phyloP scores from a whole-genome alignment of 805 yeast species.

The Metschnikowia dekortorum region DNA sequence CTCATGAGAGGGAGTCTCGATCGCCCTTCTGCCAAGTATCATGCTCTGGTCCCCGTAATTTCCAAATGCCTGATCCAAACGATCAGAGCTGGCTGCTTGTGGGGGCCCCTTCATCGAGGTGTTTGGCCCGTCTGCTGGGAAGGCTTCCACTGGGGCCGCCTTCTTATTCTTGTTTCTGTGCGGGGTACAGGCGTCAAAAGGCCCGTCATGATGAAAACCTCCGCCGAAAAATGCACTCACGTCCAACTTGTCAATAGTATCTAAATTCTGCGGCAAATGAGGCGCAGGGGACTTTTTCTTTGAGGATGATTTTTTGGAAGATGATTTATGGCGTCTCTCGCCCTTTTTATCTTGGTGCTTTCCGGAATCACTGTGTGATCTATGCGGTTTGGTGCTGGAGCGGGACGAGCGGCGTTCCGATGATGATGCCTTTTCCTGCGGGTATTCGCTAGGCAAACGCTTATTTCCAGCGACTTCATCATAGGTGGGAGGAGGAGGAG shows the following conservation, averaged over 20 bases:
- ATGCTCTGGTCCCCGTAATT: constrained; percentile 47
- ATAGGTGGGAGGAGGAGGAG: constrained; percentile 47
- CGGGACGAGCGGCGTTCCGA: constrained; percentile 14
- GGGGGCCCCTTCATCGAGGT: constrained; percentile 71
- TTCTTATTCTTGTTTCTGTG: constrained; percentile 75
- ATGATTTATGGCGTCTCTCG: constrained; percentile 14
- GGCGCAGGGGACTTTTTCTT: constrained; percentile 41
- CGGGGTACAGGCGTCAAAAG: constrained; percentile 97
- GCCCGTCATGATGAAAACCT: constrained; percentile 98
- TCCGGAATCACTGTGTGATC: constrained; percentile 18
- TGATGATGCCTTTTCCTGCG: constrained; percentile 44
- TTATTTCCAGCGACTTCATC: constrained; percentile 63
- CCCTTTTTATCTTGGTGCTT: constrained; percentile 13
- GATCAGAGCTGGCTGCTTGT: constrained; percentile 42
- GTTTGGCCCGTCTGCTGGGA: constrained; percentile 95
- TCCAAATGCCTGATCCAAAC: constrained; percentile 77
- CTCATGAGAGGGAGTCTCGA: constrained; percentile 5
- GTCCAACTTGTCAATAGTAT: constrained; percentile 91
- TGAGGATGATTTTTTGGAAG: constrained; percentile 29
- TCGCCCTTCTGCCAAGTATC: constrained; percentile 28
- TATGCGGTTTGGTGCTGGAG: constrained; percentile 15
- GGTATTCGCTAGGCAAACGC: constrained; percentile 41
- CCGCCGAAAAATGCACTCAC: constrained; percentile 93
- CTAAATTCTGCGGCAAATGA: constrained; percentile 68
- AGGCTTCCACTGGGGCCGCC: constrained; percentile 91